phyloP scores from a whole-genome alignment of 2,329 filamentous ascomycete species.

The Fusarium sp. region DNA sequence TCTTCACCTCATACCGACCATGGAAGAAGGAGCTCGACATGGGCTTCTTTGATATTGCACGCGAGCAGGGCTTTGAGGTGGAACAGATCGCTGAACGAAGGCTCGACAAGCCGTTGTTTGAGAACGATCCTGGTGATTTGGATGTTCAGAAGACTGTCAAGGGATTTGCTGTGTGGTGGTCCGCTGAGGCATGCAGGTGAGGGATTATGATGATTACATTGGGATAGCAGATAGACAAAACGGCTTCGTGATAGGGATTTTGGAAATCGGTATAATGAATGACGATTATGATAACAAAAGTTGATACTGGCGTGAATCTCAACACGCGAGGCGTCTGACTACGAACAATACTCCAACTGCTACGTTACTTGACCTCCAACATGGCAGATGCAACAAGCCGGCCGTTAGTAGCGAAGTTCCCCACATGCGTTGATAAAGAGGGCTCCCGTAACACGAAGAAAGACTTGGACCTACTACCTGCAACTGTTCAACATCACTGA shows the following conservation, averaged over 20 bases:
- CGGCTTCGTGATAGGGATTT: neutral
- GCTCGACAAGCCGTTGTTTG: constrained; percentile 89
- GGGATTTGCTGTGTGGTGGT: constrained; percentile 79
- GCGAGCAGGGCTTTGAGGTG: constrained; percentile 77
- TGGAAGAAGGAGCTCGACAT: constrained; percentile 86
- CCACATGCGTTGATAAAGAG: constrained; percentile 39
- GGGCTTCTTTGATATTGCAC: constrained; percentile 83
- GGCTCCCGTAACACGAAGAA: constrained; percentile 16
- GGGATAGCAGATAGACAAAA: constrained; percentile 13
- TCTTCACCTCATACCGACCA: constrained; percentile 94
- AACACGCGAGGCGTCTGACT: constrained; percentile 4
- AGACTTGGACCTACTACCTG: neutral
- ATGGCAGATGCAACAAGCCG: constrained; percentile 25
- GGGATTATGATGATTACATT: neutral
- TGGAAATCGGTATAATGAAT: constrained; percentile 28
- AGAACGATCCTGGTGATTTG: constrained; percentile 87
- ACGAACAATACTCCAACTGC: constrained; percentile 25
- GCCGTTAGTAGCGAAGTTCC: constrained; percentile 23
- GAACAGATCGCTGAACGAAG: constrained; percentile 83
- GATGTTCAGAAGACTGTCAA: constrained; percentile 84
- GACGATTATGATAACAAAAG: constrained; percentile 28
- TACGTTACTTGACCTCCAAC: constrained; percentile 41
- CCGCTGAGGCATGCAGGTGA: constrained; percentile 48
- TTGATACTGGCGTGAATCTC: constrained; percentile 2
- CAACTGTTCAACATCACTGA: constrained; percentile 7